Evolutionary conservation across 768 basidiomycete species (phyloP).

Genomic region (Tricholoma bakamatsutake): DNA sequence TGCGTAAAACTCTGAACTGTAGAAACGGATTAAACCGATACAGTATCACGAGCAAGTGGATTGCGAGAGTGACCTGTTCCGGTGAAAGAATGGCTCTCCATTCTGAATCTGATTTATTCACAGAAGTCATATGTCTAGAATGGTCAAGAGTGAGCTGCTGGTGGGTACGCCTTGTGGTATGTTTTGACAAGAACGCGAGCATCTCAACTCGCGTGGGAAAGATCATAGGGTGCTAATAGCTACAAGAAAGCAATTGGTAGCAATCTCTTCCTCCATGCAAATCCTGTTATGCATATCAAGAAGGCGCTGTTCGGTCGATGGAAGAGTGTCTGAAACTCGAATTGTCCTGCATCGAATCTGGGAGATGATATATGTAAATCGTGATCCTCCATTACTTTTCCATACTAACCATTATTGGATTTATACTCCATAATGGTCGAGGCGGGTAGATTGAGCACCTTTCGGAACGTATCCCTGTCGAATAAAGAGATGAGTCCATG

Average conservation of each 20-base stretch:
- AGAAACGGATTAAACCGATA: neutral
- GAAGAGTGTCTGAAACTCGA: constrained; percentile 76
- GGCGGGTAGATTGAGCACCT: constrained; percentile 68
- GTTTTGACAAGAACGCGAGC: neutral
- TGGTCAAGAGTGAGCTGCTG: neutral
- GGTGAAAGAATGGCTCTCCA: constrained; percentile 79
- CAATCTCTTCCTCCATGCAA: neutral
- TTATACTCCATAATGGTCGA: constrained; percentile 92
- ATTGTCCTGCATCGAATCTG: constrained; percentile 87
- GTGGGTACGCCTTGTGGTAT: neutral
- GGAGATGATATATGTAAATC: neutral
- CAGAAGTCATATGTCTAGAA: constrained; percentile 31
- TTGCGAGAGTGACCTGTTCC: constrained; percentile 58
- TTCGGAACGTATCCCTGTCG: constrained; percentile 71
- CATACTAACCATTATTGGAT: constrained; percentile 71
- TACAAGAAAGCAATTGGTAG: neutral
- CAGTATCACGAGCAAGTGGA: neutral
- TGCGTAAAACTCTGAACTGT: constrained; percentile 78
- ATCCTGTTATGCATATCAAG: constrained; percentile 7
- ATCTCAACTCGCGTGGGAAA: neutral
- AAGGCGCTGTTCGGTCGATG: constrained; percentile 37
- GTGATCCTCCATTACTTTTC: neutral
- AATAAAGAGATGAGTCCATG: neutral
- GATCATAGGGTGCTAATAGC: neutral
- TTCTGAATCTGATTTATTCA: constrained; percentile 62